Evolutionary conservation across 352 stramenopile genomes (phyloP), one percentile per base, ranked within the genome.

Genomic region (Globisporangium emineosum): DNA sequence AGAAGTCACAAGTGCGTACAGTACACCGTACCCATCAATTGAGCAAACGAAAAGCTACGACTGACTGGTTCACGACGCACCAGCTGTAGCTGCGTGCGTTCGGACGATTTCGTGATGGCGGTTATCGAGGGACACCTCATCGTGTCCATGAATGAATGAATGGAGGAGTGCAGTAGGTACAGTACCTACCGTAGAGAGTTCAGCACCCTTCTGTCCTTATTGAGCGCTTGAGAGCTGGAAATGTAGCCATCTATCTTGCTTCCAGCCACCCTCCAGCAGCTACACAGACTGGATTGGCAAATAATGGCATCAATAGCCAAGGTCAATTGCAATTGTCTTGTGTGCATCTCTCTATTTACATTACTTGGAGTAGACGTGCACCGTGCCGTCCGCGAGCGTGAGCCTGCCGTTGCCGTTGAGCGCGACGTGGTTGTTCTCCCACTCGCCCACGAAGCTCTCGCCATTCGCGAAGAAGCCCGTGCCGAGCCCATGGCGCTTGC

Each of bases 371-470:
- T 91, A 92, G 3, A 86, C 77, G 33, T 93, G 84, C 32, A 90
- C 76, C 1, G 84, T 93, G 62, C 84, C 84, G 47, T 91, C 81
- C 13, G 76, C 78, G 15, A 92, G 68, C 27, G 79, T 92, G 67
- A 92, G 79, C 55, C 72, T 73, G 35, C 83, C 83, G 9, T 83
- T 78, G 37, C 84, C 84, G 57, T 81, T 88, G 3, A 93, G 71
- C n/a, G 84, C 81, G 13, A 93, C 82, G 64, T 93, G 84, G 65
- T 93, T 91, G 67, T 89, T 88, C 55, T 88, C 79, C 78, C 84
- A 91, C 61, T 91, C 79, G 55, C 85, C 85, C 45, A 86, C 70
- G 62, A 90, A 93, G 65, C 74, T 82, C 57, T 89, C 80, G 32
- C 82, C 81, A 45, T 91, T 91, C 0, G 73, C 64, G 60, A 91